Evolutionary conservation across 495 filamentous ascomycete genomes (phyloP), one percentile per base, ranked within the genome.

Genomic region (Penicillium coffeae): DNA sequence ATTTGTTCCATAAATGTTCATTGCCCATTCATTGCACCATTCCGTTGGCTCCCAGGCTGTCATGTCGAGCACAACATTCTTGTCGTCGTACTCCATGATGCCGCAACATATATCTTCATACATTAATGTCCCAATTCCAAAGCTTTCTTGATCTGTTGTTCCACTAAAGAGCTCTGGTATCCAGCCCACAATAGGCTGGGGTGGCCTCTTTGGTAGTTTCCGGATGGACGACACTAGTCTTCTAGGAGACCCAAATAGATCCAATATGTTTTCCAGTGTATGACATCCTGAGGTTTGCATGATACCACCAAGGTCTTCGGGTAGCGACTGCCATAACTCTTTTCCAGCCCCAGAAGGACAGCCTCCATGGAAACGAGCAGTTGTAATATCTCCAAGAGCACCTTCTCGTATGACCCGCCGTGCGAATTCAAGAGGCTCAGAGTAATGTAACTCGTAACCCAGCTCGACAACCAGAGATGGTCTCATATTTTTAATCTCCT

Each of bases 1-100:
- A 43, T 55, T 50, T 2, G 47, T 55, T 16, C 52, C 52, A 21
- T 50, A 55, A 6, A 55, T 42, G 41, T 54, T 46, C 9, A 54
- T 54, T 36, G 51, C 51, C 51, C 51, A 54, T 21, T 54, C 51
- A 20, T 54, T 54, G 27, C 51, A 54, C 51, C 51, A 54, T 38
- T 54, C 44, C 8, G 51, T 54, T 19, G 52, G 52, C 8, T 55
- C 38, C 38, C 38, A 40, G 18, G 38, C 38, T 12, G 38, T 40
- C 38, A 40, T 40, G 21, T 40, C 38, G 15, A 40, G 18, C 4
- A 21, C 18, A 13, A 40, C 21, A 20, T 14, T 40, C 13, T 40
- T 40, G 21, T 40, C 16, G 13, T 16, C 15, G 21, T 40, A 40
- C 21, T 40, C 38, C 18, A 40, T 18, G 12, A 40, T 40, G 13